These are phyloP conservation scores for Perkinsus olseni DNA, from an alignment of 169 alveolate genomes.

Conservation along the genomic window DNA sequence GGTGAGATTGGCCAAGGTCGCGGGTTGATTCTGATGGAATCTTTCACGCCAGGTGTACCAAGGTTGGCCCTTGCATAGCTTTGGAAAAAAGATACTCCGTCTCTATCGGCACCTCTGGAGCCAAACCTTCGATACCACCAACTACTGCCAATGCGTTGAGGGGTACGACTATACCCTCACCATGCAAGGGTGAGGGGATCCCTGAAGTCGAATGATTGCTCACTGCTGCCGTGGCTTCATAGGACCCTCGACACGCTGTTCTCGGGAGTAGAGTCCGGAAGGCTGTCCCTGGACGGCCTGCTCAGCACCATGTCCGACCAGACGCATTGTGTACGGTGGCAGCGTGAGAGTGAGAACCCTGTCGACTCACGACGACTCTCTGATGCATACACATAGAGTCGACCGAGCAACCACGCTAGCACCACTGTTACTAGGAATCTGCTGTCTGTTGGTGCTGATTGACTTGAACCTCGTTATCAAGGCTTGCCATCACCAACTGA, in stretches of 20 bases:
- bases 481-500: no score
- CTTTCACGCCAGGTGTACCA: not conserved
- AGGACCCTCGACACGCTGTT: not conserved
- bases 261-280: not conserved
- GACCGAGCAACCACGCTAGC: no score
- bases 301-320: not conserved
- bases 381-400: no score
- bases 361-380: not conserved
- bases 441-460: no score
- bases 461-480: no score
- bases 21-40: no score
- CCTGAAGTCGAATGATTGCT: not conserved
- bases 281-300: not conserved
- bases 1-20: no score
- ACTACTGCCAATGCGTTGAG: not conserved
- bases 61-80: not conserved
- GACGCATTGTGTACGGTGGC: not conserved
- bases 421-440: no score
- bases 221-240: not conserved
- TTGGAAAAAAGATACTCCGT: not conserved
- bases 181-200: not conserved
- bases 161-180: not conserved
- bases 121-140: not conserved
- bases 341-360: not conserved
- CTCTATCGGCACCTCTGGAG: not conserved